Percentiles rank a stretch among this genome's conserved stretches.
Evolutionary conservation across 2,329 filamentous ascomycete species (phyloP).

Genomic region (Ceratocystis alfenasii): DNA sequence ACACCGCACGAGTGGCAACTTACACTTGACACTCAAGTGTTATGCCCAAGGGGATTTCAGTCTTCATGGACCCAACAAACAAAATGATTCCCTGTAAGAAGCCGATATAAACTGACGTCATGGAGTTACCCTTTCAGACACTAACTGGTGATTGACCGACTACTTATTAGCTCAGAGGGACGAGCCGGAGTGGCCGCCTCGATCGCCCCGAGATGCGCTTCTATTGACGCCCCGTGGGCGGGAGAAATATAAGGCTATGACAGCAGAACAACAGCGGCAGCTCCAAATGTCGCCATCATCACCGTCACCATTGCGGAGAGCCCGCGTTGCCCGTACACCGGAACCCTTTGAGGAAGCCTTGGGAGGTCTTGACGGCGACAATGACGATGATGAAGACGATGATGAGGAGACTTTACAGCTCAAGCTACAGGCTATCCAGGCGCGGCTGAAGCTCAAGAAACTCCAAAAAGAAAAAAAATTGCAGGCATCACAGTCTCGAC

Average conservation of each 20-base stretch:
- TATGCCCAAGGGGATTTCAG: constrained; percentile 20
- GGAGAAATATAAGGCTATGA: constrained; percentile 44
- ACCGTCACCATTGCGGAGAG: constrained; percentile 43
- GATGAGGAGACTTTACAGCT: constrained; percentile 85
- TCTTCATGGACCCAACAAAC: constrained; percentile 20
- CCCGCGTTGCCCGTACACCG: constrained; percentile 16
- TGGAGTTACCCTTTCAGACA: neutral
- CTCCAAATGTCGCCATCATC: constrained; percentile 56
- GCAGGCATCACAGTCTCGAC: constrained; percentile 11
- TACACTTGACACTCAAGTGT: neutral
- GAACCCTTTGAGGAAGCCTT: constrained; percentile 23
- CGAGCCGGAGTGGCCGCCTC: constrained; percentile 52
- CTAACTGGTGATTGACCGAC: neutral
- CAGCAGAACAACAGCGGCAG: constrained; percentile 33
- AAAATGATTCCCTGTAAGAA: constrained; percentile 21
- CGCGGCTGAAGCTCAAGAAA: constrained; percentile 75
- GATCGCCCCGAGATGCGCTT: constrained; percentile 53
- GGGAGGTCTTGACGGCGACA: constrained; percentile 29
- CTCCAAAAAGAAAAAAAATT: constrained; percentile 47
- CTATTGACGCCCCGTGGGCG: constrained; percentile 65
- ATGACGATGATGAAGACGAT: constrained; percentile 38
- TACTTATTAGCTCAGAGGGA: constrained; percentile 27
- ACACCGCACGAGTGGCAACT: neutral
- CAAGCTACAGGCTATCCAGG: constrained; percentile 78
- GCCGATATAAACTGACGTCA: constrained; percentile 13